Evolutionary conservation across 495 filamentous ascomycete genomes (phyloP), one percentile per base, ranked within the genome.

Genomic region (Aspergillus taichungensis): DNA sequence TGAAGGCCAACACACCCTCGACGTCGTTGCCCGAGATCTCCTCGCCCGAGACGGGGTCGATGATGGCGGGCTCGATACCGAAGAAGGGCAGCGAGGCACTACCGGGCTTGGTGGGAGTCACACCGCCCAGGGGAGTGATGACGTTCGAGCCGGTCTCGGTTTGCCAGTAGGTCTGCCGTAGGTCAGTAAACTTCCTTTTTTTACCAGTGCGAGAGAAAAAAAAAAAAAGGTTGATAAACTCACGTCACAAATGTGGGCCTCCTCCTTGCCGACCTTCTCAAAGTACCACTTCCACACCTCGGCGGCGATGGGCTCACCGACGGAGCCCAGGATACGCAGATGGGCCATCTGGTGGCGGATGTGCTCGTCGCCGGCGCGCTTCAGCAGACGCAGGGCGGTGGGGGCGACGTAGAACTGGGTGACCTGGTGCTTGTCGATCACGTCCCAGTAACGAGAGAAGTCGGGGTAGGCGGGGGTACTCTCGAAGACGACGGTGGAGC

Each of bases 201-300:
- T 24, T 24, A 2, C 18, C 18, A 0, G 12, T 38, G 30, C 45
- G 32, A n/a, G n/a, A 5, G 12, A 9, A 13, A 3, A 32, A 27
- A 35, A 33, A 13, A 5, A 52, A 43, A 50, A 34, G 24, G 40
- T 10, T 4, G 3, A 28, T 53, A 33, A 12, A 78, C 87, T 76
- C 76, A 95, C 91, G 62, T 99, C 94, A 34, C 94, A 84, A 66
- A 99, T 73, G 60, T 97, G 92, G 34, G 88, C 85, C 60, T 91
- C 84, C 67, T 90, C 85, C 67, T 88, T 94, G 57, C 92, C 92
- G 33, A 99, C 91, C 52, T 86, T 77, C 67, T 97, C 88, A 59
- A 88, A 90, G 71, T 99, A 99, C 92, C 92, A 99, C 68, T 96
- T 96, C 92, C 92, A 99, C 32, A 99, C 87, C 64, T 99, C 92